These are phyloP conservation scores for Gossypium davidsonii DNA, from an alignment of 441 rosid species.

Conservation along the genomic window DNA sequence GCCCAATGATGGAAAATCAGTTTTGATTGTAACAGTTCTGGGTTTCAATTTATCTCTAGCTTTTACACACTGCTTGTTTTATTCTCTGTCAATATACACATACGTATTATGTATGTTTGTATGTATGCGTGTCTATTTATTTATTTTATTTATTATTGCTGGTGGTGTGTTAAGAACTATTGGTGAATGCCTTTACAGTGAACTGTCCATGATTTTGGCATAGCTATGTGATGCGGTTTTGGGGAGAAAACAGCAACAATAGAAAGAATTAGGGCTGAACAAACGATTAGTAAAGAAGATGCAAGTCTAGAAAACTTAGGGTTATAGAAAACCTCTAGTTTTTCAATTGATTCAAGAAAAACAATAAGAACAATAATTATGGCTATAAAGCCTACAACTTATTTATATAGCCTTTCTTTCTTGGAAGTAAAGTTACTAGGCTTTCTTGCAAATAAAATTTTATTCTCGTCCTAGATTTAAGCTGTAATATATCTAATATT, in stretches of 20 bases:
- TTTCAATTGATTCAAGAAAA: not conserved
- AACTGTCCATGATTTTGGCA: not conserved
- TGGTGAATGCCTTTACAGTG: not conserved
- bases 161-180: not conserved
- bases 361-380: too few species aligned
- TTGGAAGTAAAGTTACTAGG: not conserved
- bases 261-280: not conserved
- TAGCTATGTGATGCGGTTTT: not conserved
- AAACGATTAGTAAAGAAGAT: not conserved
- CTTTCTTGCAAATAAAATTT: not conserved
- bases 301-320: not conserved
- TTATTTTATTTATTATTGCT: not conserved
- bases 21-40: not conserved
- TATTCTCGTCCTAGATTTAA: not conserved
- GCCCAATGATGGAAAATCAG: conserved; percentile 11
- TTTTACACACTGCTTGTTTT: not conserved
- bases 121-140: not conserved
- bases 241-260: not conserved
- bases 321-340: not conserved
- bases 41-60: conserved; percentile 3
- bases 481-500: not conserved
- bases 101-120: not conserved
- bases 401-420: not conserved
- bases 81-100: not conserved
- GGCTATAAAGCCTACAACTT: not conserved